phyloP scores from a whole-genome alignment of 108 stramenopile species.

The Discostella pseudostelligera region DNA sequence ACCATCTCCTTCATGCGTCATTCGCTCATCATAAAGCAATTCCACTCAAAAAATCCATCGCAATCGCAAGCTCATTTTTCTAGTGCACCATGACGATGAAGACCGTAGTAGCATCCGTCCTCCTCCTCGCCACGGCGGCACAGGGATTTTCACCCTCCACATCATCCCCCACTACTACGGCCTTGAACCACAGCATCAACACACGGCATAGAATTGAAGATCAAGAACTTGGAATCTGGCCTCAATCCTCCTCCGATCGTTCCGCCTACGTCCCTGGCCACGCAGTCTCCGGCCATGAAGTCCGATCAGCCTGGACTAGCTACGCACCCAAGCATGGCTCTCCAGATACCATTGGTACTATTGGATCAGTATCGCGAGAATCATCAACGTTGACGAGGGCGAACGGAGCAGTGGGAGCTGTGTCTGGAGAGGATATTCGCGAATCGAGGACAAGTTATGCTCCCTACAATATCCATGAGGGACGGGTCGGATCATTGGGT shows the following conservation, averaged over 20 bases:
- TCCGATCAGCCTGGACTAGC: conserved; percentile 14
- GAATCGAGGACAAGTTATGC: conserved; percentile 4
- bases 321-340: conserved; percentile 27
- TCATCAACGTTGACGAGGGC: background rate
- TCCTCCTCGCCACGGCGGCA: conserved; percentile 1
- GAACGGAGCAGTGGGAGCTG: background rate
- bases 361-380: conserved; percentile 19
- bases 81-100: conserved; percentile 1
- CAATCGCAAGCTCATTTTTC: too few species aligned
- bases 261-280: conserved; percentile 13
- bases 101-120: background rate
- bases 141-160: background rate
- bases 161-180: background rate
- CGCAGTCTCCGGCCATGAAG: conserved; percentile 22
- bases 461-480: background rate
- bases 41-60: too few species aligned
- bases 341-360: conserved; percentile 3
- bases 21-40: too few species aligned
- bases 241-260: conserved; percentile 11
- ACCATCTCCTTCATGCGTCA: too few species aligned
- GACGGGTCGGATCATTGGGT: conserved; percentile 8
- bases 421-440: conserved; percentile 6
- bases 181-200: conserved; percentile 7
- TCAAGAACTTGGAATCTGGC: conserved; percentile 31
- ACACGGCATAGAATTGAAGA: conserved; percentile 19